Percentiles rank a stretch among this genome's conserved stretches.
These are phyloP conservation scores for Fraxinus albicans DNA, from an alignment of 305 asterid species.

Conservation along the genomic window DNA sequence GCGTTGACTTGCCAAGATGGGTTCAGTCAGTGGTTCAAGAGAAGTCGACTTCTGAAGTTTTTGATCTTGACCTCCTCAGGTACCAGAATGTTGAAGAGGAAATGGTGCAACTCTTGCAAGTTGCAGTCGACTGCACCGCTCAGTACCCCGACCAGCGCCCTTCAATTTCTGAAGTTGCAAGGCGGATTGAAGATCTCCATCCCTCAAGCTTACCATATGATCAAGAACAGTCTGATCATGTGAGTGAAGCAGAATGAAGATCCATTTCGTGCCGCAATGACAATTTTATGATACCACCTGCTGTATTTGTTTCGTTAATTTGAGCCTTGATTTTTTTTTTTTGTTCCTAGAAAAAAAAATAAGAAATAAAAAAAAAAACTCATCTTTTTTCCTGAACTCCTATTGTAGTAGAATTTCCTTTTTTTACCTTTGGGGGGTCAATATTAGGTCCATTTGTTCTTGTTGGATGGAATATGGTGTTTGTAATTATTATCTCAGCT, in stretches of 20 bases:
- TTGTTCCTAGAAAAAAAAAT: not conserved
- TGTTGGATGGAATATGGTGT: constrained; percentile 40
- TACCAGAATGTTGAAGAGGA: constrained; percentile 44
- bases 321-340: constrained; percentile 18
- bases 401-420: constrained; percentile 22
- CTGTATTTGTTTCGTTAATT: constrained; percentile 23
- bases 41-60: constrained; percentile 51
- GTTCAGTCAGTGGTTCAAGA: constrained; percentile 47
- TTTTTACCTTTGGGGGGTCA: constrained; percentile 12
- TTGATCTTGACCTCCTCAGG: constrained; percentile 49
- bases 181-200: constrained; percentile 42
- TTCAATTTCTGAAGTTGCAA: constrained; percentile 39
- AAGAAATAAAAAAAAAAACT: not conserved
- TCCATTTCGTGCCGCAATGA: constrained; percentile 1
- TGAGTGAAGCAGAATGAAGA: constrained; percentile 29
- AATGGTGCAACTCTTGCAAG: constrained; percentile 54
- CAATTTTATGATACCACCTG: constrained; percentile 19
- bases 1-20: constrained; percentile 57
- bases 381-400: not conserved
- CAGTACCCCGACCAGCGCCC: constrained; percentile 54
- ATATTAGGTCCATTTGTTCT: constrained; percentile 24
- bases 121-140: constrained; percentile 50
- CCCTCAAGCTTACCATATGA: constrained; percentile 26
- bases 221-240: constrained; percentile 32
- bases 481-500: constrained; percentile 46